Evolutionary conservation across 2,329 filamentous ascomycete species (phyloP), one percentile per base, ranked within the genome.

Genomic region (Emydomyces testavorans): DNA sequence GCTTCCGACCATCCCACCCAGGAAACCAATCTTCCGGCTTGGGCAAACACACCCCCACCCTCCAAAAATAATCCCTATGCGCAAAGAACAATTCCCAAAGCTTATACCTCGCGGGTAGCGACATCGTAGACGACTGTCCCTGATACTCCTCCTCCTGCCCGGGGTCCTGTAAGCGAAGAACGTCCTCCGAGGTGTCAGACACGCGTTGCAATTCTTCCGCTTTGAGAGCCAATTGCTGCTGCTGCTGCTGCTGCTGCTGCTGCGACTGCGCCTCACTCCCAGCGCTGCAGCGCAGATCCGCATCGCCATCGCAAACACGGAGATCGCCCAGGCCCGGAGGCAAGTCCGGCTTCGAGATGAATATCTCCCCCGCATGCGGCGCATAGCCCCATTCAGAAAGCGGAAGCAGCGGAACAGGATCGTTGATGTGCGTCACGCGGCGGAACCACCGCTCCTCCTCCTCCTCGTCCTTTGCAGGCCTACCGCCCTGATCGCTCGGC

Each of bases 11-110:
- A 24, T 45, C 36, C 36, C 42, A 38, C 21, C 46, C 42, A 29
- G 21, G 46, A 37, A 43, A 21, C 41, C 36, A 46, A 38, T 50
- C 16, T 11, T 36, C 48, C 13, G 41, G 44, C 18, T 83, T 83
- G 0, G 90, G 89, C 1, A 95, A 72, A 67, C 92, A 98, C 26
- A 96, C 69, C 0, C 92, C 92, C 46, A 98, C 65, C 49, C 92
- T 76, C 85, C 87, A 94, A 66, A 98, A 96, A 65, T 98, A 98
- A 68, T 98, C 92, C 32, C 92, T 73, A 67, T 98, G 92, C 1
- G 89, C 85, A 65, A 93, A 94, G 60, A 96, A 82, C 6, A 95
- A 70, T 66, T 94, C 80, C 87, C 90, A 94, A n/a, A 93, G 75
- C 63, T 83, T 85, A 26, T 20, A 48, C 11, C 13, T 21, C 1